Evolutionary conservation across 108 stramenopile species (phyloP).

Genomic region (Pseudonitzschia delicatissima): DNA sequence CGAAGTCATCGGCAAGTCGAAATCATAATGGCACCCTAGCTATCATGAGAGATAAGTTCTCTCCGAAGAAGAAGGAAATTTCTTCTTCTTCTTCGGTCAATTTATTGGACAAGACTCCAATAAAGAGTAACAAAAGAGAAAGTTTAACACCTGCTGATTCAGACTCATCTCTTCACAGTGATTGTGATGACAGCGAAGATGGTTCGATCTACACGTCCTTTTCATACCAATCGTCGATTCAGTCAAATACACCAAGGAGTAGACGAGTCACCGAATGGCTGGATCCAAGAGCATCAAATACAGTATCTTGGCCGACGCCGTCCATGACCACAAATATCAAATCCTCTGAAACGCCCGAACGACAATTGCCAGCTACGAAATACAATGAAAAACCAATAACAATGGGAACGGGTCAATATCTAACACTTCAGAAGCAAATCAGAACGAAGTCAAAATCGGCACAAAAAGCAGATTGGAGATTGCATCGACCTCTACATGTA

Average conservation of each 20-base stretch:
- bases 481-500: neutral
- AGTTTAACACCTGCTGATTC: neutral
- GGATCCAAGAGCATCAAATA: conserved; percentile 5
- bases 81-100: neutral
- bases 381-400: neutral
- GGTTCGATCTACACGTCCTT: conserved; percentile 5
- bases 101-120: neutral
- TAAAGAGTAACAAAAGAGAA: conserved; percentile 4
- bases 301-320: neutral
- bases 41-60: neutral
- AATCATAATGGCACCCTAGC: neutral
- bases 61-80: neutral
- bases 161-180: neutral
- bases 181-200: conserved; percentile 6
- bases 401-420: no score
- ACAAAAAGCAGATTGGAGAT: neutral
- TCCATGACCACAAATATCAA: neutral
- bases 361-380: neutral
- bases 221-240: neutral
- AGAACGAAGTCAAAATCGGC: neutral
- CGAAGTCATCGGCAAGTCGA: neutral
- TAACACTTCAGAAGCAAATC: neutral
- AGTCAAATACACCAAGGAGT: conserved; percentile 4
- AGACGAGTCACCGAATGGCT: conserved; percentile 5
- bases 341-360: neutral